phyloP scores from a whole-genome alignment of 1,139 yeast genomes.

The Yamadazyma songkhlaensis region DNA sequence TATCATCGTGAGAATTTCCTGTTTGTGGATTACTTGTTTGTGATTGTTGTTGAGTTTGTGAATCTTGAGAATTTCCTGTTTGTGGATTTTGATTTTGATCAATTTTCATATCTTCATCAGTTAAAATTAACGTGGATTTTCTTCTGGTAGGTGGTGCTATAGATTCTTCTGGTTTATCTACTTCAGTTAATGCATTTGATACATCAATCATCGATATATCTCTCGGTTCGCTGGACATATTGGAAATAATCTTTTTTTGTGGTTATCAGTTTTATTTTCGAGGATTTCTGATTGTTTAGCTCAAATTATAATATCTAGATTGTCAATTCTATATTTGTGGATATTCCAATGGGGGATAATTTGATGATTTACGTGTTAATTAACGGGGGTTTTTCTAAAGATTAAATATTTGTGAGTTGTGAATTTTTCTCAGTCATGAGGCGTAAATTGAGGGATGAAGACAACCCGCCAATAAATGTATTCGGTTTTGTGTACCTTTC shows the following conservation, averaged over 20 bases:
- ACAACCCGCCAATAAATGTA: too few relatives aligned
- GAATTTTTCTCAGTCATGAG: slow-evolving; percentile 1
- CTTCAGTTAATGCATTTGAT: slow-evolving; percentile 24
- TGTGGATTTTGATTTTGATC: slow-evolving; percentile 14
- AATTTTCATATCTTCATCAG: slow-evolving; percentile 44
- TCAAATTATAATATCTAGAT: too few relatives aligned
- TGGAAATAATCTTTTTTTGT: background rate
- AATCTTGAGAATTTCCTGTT: background rate
- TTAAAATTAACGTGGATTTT: slow-evolving; percentile 40
- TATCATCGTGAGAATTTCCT: slow-evolving; percentile 12
- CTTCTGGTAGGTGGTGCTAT: slow-evolving; percentile 28
- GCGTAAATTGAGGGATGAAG: too few relatives aligned
- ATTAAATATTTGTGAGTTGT: background rate
- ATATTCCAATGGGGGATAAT: too few relatives aligned
- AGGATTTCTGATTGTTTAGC: too few relatives aligned
- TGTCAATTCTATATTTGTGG: too few relatives aligned
- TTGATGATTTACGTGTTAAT: too few relatives aligned
- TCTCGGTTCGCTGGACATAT: slow-evolving; percentile 7
- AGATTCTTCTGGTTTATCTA: slow-evolving; percentile 4
- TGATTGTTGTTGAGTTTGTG: background rate
- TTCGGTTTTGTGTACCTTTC: too few relatives aligned
- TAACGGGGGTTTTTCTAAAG: too few relatives aligned
- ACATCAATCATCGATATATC: slow-evolving; percentile 43
- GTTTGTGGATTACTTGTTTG: slow-evolving; percentile 4
- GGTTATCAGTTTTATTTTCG: too few relatives aligned